Evolutionary conservation across 2,329 filamentous ascomycete genomes (phyloP), one percentile per base, ranked within the genome.

Genomic region (Fusarium agapanthi): DNA sequence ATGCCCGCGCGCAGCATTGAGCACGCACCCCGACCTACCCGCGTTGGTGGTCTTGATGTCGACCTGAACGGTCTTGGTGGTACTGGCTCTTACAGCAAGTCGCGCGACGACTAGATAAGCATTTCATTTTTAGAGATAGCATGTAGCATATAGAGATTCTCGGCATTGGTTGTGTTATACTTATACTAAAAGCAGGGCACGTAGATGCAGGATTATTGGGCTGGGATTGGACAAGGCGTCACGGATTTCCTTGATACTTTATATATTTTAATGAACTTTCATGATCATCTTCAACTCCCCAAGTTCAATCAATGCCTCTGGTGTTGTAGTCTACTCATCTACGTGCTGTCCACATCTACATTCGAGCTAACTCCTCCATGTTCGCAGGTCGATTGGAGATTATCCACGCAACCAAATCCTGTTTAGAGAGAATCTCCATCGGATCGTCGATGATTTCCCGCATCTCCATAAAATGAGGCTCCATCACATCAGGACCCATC

Each of bases 121-220:
- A 44, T 35, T 43, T 30, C 16, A 1, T 65, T 45, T 69, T 55
- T 37, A 69, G 41, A 58, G n/a, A 20, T 16, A 64, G 41, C 43
- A 69, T 69, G 66, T 65, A 69, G 51, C 65, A 69, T 69, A 68
- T 69, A 69, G 65, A 64, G 58, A 69, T 69, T 69, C 58, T 40
- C 51, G 51, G 51, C 35, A 64, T 55, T 43, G 62, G 50, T 47
- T 48, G 62, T 68, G 44, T 63, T 67, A 62, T 28, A 53, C 50
- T 53, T 67, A 62, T 32, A 54, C 15, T 54, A 69, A 55, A 69
- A 69, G 65, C 65, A 65, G 20, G 65, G 66, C 66, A 65, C 32
- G 44, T 69, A 65, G 50, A 58, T 24, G 65, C 34, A 57, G 58
- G 35, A 51, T 43, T 44, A 44, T 47, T 51, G 24, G 66, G 40